Percentiles rank a stretch among this genome's conserved stretches.
Conservation (phyloP, 495 filamentous ascomycete genomes). For the Neurospora sublineolata region DNA sequence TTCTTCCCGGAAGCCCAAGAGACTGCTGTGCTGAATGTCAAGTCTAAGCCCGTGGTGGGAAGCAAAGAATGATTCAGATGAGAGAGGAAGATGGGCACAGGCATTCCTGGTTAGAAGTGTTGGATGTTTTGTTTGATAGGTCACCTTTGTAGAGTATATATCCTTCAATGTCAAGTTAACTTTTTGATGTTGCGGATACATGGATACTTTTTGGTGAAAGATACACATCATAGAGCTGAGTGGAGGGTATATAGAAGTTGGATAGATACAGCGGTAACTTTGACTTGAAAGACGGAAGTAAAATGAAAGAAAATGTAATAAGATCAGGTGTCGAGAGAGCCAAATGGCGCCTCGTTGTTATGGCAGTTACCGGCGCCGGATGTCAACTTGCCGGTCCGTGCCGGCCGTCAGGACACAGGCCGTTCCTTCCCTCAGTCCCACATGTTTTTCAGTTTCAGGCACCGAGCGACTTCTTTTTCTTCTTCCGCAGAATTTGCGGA, state of each 20-base stretch:
- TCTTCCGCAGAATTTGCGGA: not conserved
- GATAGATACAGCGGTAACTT: not conserved
- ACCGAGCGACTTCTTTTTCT: not conserved
- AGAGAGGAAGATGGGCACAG: too few relatives aligned
- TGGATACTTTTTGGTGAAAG: not conserved
- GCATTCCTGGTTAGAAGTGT: not conserved
- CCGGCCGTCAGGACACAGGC: not conserved
- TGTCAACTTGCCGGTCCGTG: not conserved
- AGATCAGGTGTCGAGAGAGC: not conserved
- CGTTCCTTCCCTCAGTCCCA: not conserved
- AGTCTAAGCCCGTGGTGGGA: not conserved
- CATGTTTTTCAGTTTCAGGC: not conserved
- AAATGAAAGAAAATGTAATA: not conserved
- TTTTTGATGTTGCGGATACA: not conserved
- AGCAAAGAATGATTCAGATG: not conserved
- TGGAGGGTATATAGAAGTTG: not conserved
- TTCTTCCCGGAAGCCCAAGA: not conserved
- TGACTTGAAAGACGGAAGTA: not conserved
- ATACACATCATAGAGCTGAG: not conserved
- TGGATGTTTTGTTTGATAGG: not conserved
- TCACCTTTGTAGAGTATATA: not conserved
- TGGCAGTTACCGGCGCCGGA: not conserved
- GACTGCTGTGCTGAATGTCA: not conserved
- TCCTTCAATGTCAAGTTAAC: too few relatives aligned
- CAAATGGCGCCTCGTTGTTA: not conserved